These are phyloP conservation scores for Mycena galericulata DNA, from an alignment of 768 basidiomycete genomes.

Conservation along the genomic window DNA sequence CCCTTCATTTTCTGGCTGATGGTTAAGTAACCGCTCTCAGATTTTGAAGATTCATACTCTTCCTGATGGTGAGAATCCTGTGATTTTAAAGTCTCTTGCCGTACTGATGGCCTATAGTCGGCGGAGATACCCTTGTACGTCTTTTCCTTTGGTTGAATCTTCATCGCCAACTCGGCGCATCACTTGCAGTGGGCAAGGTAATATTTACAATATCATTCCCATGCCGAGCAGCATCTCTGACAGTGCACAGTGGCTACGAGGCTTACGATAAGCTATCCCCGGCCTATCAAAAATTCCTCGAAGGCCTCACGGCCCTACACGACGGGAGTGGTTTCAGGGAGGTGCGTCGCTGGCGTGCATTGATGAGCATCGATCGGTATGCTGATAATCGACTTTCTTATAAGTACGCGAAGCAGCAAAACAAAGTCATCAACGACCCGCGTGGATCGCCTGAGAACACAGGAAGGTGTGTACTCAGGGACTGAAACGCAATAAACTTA, in stretches of 20 bases:
- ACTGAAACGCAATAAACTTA: too few species aligned
- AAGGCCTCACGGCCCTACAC: constrained; percentile 69
- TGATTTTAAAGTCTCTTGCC: background rate
- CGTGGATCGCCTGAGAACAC: constrained; percentile 68
- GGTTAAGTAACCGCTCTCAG: constrained; percentile 25
- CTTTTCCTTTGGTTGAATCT: background rate
- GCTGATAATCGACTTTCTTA: background rate
- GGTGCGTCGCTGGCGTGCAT: constrained; percentile 41
- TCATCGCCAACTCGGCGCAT: background rate
- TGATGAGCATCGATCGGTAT: too few species aligned
- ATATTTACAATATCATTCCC: background rate
- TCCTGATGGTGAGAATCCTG: constrained; percentile 43
- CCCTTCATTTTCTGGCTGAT: background rate
- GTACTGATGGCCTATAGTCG: constrained; percentile 40
- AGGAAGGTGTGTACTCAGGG: constrained; percentile 41
- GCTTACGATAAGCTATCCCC: constrained; percentile 75
- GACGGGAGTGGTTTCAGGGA: constrained; percentile 56
- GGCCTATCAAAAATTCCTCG: constrained; percentile 63
- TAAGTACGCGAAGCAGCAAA: constrained; percentile 47
- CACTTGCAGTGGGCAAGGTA: constrained; percentile 54
- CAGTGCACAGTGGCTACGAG: constrained; percentile 60
- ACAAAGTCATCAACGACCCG: constrained; percentile 49
- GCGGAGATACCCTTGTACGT: constrained; percentile 58
- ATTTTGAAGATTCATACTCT: constrained; percentile 57
- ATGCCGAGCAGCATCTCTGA: background rate